Conservation (phyloP, 768 basidiomycete genomes). For the Suillus decipiens region DNA sequence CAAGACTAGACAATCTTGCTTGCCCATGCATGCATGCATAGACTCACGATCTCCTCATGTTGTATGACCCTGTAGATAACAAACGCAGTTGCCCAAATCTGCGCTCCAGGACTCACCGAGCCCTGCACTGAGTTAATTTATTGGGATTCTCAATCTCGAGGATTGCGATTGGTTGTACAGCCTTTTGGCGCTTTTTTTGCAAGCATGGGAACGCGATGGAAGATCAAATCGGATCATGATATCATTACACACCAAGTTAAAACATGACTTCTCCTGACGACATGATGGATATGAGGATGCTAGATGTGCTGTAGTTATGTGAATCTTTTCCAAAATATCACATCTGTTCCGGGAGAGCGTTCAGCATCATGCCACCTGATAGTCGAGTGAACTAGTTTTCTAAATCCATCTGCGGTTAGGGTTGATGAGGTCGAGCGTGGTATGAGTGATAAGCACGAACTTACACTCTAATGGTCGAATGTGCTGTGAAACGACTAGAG, state of each 20-base stretch:
- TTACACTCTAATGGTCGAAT: background rate
- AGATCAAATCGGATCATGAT: background rate
- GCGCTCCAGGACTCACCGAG: background rate
- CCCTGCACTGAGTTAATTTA: background rate
- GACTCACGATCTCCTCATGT: too few relatives aligned
- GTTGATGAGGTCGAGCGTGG: background rate
- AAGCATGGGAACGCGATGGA: background rate
- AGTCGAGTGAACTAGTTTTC: background rate
- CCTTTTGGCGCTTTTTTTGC: background rate
- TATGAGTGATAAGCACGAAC: background rate
- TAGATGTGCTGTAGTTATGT: background rate
- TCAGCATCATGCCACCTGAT: background rate
- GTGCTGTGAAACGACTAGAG: too few relatives aligned
- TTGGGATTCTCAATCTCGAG: background rate
- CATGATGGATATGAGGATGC: background rate
- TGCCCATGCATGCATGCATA: too few relatives aligned
- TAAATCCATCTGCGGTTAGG: background rate
- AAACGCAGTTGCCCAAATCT: background rate
- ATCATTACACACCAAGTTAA: background rate
- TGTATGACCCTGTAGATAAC: too few relatives aligned
- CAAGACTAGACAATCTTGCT: too few relatives aligned
- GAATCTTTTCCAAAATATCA: background rate
- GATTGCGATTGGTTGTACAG: background rate
- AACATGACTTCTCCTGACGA: background rate
- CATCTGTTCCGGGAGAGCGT: background rate